phyloP scores from a whole-genome alignment of 495 filamentous ascomycete species.

The Xylaria scruposa region DNA sequence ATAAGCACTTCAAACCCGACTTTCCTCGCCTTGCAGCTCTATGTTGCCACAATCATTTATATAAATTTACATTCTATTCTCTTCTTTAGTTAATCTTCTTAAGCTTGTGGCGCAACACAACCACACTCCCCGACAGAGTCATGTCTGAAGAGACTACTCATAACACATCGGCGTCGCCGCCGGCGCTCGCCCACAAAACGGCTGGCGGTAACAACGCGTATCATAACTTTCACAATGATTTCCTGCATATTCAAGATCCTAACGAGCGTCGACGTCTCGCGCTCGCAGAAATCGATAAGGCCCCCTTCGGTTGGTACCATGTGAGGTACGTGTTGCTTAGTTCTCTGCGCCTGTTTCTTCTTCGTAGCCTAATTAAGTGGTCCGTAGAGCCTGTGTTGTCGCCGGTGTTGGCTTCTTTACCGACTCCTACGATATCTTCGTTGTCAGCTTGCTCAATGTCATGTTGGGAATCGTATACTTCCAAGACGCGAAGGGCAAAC shows the following conservation, averaged over 20 bases:
- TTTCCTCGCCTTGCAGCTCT: neutral
- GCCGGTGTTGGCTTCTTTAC: slow-evolving; percentile 89
- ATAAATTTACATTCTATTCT: neutral
- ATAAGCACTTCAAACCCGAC: neutral
- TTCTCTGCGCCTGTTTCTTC: neutral
- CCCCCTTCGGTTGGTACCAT: slow-evolving; percentile 81
- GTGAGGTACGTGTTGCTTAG: slow-evolving; percentile 38
- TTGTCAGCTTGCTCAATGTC: slow-evolving; percentile 66
- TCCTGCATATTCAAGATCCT: slow-evolving; percentile 69
- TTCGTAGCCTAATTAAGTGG: neutral
- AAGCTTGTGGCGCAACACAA: neutral
- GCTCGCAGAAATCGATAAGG: slow-evolving; percentile 79
- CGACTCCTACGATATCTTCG: slow-evolving; percentile 80
- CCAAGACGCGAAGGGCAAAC: slow-evolving; percentile 54
- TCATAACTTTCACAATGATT: slow-evolving; percentile 71
- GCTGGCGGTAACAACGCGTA: slow-evolving; percentile 70
- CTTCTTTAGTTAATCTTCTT: neutral
- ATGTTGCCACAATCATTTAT: neutral
- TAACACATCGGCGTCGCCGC: slow-evolving; percentile 13
- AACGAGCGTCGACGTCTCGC: slow-evolving; percentile 77
- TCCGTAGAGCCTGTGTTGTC: slow-evolving; percentile 68
- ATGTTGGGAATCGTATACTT: slow-evolving; percentile 82
- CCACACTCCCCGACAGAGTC: neutral
- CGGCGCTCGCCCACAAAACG: slow-evolving; percentile 48
- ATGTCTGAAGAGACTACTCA: slow-evolving; percentile 34